Percentiles rank a stretch among this genome's conserved stretches.
Evolutionary conservation across 768 basidiomycete genomes (phyloP).

Genomic region (Boletus rex-veris): DNA sequence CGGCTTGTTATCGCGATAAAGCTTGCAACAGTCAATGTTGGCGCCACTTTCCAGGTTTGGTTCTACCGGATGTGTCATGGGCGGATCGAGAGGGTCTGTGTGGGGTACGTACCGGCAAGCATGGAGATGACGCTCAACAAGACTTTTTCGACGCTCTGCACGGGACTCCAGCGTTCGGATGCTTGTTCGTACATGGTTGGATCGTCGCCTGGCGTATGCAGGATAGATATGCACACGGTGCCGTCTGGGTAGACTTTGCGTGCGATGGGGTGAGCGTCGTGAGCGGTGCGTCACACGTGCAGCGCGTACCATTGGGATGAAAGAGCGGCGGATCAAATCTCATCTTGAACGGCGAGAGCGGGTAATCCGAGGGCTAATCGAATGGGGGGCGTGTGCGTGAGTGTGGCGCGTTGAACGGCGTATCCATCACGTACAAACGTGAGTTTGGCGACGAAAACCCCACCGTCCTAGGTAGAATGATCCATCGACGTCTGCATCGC

Average conservation of each 20-base stretch:
- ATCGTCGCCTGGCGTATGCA: constrained; percentile 91
- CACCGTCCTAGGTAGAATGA: constrained; percentile 67
- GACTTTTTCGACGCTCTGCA: constrained; percentile 97
- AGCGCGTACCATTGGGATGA: constrained; percentile 88
- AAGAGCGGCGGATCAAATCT: constrained; percentile 95
- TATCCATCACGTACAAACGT: constrained; percentile 60
- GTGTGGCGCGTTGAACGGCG: no score
- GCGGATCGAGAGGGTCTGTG: no score
- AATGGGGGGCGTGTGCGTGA: no score
- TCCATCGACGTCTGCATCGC: not conserved
- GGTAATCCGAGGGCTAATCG: constrained; percentile 79
- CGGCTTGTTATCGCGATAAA: constrained; percentile 83
- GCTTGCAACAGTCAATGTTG: constrained; percentile 95
- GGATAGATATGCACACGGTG: constrained; percentile 95
- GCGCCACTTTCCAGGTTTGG: constrained; percentile 98
- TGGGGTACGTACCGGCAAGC: constrained; percentile 70
- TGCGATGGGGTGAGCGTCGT: not conserved
- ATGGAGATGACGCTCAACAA: constrained; percentile 94
- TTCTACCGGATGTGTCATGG: constrained; percentile 43
- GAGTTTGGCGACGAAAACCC: constrained; percentile 88
- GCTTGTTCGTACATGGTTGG: constrained; percentile 93
- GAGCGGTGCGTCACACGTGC: no score
- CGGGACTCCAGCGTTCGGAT: constrained; percentile 97
- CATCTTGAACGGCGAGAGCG: constrained; percentile 99
- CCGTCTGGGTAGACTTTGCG: constrained; percentile 98